A percentile compares a stretch with the other conserved stretches of the same genome.
These are phyloP conservation scores for Debaryomycetaceae sp. DNA, from an alignment of 1,139 yeast species.

Conservation along the genomic window DNA sequence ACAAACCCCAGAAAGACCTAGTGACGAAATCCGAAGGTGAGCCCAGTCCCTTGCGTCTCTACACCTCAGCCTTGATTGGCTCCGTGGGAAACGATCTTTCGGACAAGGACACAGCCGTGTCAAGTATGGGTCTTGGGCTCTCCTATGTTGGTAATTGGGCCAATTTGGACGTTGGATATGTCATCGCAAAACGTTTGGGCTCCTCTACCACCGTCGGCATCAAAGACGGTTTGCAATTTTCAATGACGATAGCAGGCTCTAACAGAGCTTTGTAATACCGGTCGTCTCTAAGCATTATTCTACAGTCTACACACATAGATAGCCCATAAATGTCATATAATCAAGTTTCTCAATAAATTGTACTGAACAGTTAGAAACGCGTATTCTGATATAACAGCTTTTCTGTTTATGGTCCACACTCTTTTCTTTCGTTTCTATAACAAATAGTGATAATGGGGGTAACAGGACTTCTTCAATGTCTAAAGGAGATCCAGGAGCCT, in stretches of 20 bases:
- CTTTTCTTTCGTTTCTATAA: not conserved
- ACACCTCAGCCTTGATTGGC: slow-evolving; percentile 33
- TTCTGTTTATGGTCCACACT: not conserved
- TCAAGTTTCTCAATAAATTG: not conserved
- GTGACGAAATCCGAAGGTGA: slow-evolving; percentile 17
- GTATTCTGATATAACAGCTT: not conserved
- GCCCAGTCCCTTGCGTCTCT: slow-evolving; percentile 42
- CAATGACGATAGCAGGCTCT: slow-evolving; percentile 44
- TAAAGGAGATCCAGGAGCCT: slow-evolving; percentile 68
- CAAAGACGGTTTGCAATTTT: slow-evolving; percentile 47
- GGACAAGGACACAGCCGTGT: slow-evolving; percentile 21
- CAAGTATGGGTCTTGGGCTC: slow-evolving; percentile 42
- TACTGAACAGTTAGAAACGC: not conserved
- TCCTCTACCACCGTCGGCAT: slow-evolving; percentile 24
- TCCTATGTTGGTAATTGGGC: slow-evolving; percentile 44
- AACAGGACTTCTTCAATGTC: slow-evolving; percentile 67
- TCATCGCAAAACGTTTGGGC: slow-evolving; percentile 29
- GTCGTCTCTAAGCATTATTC: not conserved
- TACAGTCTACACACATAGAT: not conserved
- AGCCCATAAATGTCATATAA: not conserved
- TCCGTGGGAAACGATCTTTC: slow-evolving; percentile 29
- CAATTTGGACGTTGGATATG: slow-evolving; percentile 46
- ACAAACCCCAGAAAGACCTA: slow-evolving; percentile 12
- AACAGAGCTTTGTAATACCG: slow-evolving; percentile 14
- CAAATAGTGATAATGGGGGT: slow-evolving; percentile 57